A percentile compares a stretch with the other conserved stretches of the same genome.
Evolutionary conservation across 768 basidiomycete genomes (phyloP).

Genomic region (Termitomyces heimii): DNA sequence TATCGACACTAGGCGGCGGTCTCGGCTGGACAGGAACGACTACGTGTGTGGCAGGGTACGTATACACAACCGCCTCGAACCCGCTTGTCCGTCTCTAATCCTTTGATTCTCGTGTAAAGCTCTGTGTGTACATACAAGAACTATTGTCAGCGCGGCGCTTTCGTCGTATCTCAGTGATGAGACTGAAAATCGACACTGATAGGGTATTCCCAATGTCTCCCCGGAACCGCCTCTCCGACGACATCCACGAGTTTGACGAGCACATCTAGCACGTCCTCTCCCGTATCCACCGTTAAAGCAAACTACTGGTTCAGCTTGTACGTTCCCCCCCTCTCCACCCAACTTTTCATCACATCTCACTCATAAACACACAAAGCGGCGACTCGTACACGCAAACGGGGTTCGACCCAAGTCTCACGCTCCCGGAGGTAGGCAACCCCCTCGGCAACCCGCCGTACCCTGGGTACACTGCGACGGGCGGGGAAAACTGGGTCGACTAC

Average conservation of each 20-base stretch:
- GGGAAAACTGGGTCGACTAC: conserved; percentile 56
- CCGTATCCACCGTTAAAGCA: conserved; percentile 15
- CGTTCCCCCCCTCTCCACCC: conserved; percentile 8
- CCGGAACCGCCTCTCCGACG: conserved; percentile 9
- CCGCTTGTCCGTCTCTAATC: not conserved
- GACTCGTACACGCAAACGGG: conserved; percentile 58
- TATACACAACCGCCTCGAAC: not conserved
- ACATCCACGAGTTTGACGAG: conserved; percentile 3
- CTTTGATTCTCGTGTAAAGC: conserved; percentile 1
- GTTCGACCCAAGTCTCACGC: conserved; percentile 33
- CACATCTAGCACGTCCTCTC: conserved; percentile 4
- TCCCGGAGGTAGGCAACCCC: conserved; percentile 40
- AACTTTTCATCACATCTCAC: too few relatives aligned
- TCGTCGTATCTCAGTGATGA: not conserved
- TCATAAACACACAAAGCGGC: too few relatives aligned
- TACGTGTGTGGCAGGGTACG: conserved; percentile 33
- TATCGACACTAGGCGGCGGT: conserved; percentile 12
- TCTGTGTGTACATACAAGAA: conserved; percentile 19
- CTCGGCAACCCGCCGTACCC: conserved; percentile 52
- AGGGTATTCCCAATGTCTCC: conserved; percentile 38
- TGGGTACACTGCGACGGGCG: conserved; percentile 47
- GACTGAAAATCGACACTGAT: not conserved
- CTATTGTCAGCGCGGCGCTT: conserved; percentile 21
- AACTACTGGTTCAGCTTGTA: conserved; percentile 60
- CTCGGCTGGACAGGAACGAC: conserved; percentile 36